Percentiles rank a stretch among this genome's conserved stretches.
Evolutionary conservation across 768 basidiomycete genomes (phyloP).

Genomic region (Lepiota brunneoincarnata): DNA sequence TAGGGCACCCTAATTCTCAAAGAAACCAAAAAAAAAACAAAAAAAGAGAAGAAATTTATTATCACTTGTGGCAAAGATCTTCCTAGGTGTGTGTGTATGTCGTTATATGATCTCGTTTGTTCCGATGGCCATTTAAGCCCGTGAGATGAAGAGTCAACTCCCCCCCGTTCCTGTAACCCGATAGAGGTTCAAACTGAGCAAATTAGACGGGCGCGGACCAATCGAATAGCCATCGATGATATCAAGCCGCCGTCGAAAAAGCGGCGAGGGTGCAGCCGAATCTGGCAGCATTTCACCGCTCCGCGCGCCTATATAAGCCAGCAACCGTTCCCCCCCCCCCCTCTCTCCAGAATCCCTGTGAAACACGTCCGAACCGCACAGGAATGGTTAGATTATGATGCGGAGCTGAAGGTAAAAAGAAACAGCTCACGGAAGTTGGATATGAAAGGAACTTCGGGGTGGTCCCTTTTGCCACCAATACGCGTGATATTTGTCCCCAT

Average conservation of each 20-base stretch:
- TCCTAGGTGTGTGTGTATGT: not conserved
- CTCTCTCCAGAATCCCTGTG: constrained; percentile 7
- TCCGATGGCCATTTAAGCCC: not conserved
- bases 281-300: constrained; percentile 1
- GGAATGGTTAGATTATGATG: constrained; percentile 27
- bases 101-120: not conserved
- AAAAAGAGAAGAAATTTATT: too few species aligned
- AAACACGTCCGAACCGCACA: constrained; percentile 20
- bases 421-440: constrained; percentile 10
- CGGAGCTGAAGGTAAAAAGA: constrained; percentile 16
- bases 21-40: too few species aligned
- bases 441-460: constrained; percentile 6
- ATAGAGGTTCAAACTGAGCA: constrained; percentile 18
- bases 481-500: not conserved
- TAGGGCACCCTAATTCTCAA: not conserved
- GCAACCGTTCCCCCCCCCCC: too few species aligned
- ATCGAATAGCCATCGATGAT: constrained; percentile 9
- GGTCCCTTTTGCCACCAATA: constrained; percentile 9
- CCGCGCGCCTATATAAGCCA: constrained; percentile 10
- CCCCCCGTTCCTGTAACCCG: too few species aligned
- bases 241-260: not conserved
- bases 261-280: constrained; percentile 7
- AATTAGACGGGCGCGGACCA: constrained; percentile 26
- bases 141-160: not conserved
- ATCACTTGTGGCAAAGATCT: constrained; percentile 4